These are phyloP conservation scores for Triglochin maritima DNA, from an alignment of 106 monocot genomes.

Conservation along the genomic window DNA sequence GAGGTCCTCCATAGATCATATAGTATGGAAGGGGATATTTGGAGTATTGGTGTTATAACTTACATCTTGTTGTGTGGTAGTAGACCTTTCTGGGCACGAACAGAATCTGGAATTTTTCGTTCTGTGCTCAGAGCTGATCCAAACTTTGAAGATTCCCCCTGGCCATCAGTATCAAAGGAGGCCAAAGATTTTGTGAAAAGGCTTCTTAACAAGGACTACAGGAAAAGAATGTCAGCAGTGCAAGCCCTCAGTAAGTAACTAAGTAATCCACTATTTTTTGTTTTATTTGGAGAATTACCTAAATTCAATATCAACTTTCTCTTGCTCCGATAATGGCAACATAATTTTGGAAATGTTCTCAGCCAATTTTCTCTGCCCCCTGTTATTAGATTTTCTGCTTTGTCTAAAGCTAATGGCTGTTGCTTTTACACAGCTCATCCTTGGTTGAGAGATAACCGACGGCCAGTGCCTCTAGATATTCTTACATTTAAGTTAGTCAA, in stretches of 20 bases:
- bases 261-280: not conserved
- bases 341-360: not conserved
- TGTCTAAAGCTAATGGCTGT: not conserved
- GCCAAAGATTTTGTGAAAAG: slow-evolving; percentile 89
- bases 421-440: slow-evolving; percentile 56
- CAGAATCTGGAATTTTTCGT: slow-evolving; percentile 94
- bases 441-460: slow-evolving; percentile 56
- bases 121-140: slow-evolving; percentile 87
- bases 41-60: slow-evolving; percentile 96
- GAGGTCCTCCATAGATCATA: slow-evolving; percentile 92
- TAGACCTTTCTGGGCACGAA: slow-evolving; percentile 91
- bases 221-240: slow-evolving; percentile 94
- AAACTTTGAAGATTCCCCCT: slow-evolving; percentile 77
- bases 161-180: slow-evolving; percentile 68
- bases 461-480: slow-evolving; percentile 48
- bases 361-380: not conserved
- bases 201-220: slow-evolving; percentile 86
- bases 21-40: slow-evolving; percentile 78
- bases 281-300: not conserved
- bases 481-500: slow-evolving; percentile 67
- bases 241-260: slow-evolving; percentile 68
- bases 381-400: not conserved
- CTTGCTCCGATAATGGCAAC: too few species aligned
- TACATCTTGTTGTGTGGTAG: slow-evolving; percentile 92
- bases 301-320: not conserved